These are phyloP conservation scores for Chrysochromulina parva DNA, from an alignment of 78 protist species.

Conservation along the genomic window DNA sequence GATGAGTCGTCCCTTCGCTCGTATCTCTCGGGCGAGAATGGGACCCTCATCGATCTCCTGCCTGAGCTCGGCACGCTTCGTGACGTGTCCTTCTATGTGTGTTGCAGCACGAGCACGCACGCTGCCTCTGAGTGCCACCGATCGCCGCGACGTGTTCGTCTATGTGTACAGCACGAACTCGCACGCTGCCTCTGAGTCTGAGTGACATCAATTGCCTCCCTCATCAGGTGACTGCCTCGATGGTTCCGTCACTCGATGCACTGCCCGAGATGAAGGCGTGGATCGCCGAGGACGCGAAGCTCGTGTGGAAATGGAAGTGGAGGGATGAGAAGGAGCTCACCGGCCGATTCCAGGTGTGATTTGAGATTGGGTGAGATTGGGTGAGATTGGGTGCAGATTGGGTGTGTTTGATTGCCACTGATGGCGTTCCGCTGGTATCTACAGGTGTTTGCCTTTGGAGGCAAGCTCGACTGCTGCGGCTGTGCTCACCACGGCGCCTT, in stretches of 20 bases:
- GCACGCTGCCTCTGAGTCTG: no score
- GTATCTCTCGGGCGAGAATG: neutral
- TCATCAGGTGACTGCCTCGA: neutral
- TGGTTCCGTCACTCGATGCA: neutral
- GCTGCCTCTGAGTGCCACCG: no score
- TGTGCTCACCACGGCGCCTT: no score
- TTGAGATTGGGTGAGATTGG: no score
- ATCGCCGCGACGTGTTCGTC: no score
- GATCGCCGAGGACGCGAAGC: neutral
- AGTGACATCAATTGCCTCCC: neutral
- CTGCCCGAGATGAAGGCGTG: neutral
- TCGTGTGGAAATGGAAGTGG: neutral
- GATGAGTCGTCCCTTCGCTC: neutral
- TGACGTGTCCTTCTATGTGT: neutral
- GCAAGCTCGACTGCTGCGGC: no score
- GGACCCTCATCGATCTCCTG: neutral
- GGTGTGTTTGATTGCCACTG: neutral
- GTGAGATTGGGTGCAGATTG: neutral
- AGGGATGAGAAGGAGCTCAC: neutral
- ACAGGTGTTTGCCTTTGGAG: no score
- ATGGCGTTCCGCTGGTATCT: no score
- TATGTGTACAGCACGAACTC: no score
- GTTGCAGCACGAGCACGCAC: no score
- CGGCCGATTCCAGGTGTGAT: neutral
- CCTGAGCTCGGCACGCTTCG: conserved; percentile 32